A percentile compares a stretch with the other conserved stretches of the same genome.
These are phyloP conservation scores for Fraxinus latifolia DNA, from an alignment of 305 asterid species.

Conservation along the genomic window DNA sequence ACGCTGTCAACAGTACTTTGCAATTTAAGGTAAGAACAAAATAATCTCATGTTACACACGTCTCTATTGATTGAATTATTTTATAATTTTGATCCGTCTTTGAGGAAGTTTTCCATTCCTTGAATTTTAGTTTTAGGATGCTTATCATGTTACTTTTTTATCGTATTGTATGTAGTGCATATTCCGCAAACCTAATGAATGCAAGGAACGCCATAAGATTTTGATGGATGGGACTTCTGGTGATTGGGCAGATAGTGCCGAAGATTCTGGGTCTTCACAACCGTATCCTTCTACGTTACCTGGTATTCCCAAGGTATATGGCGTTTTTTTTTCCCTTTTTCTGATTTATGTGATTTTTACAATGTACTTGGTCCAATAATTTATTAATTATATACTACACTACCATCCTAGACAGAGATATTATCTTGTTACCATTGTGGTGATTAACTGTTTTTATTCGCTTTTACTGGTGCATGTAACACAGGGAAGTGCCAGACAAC, in stretches of 20 bases:
- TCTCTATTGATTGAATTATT: slow-evolving; percentile 17
- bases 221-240: slow-evolving; percentile 63
- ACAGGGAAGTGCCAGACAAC: slow-evolving; percentile 95
- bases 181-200: slow-evolving; percentile 77
- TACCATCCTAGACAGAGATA: background rate
- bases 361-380: slow-evolving; percentile 9
- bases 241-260: slow-evolving; percentile 90
- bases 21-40: slow-evolving; percentile 66
- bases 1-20: slow-evolving; percentile 76
- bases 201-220: slow-evolving; percentile 74
- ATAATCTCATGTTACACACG: slow-evolving; percentile 10
- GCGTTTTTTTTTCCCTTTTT: slow-evolving; percentile 13
- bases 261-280: slow-evolving; percentile 83
- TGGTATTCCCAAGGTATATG: slow-evolving; percentile 84
- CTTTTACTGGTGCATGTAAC: slow-evolving; percentile 26
- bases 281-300: slow-evolving; percentile 87
- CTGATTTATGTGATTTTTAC: background rate
- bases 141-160: slow-evolving; percentile 2
- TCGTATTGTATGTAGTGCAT: slow-evolving; percentile 43
- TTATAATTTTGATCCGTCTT: background rate
- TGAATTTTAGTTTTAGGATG: background rate
- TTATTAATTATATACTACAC: background rate
- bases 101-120: background rate
- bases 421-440: slow-evolving; percentile 14
- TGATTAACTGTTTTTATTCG: slow-evolving; percentile 9